Percentiles rank a stretch among this genome's conserved stretches.
phyloP scores from a whole-genome alignment of 176 grass and related monocot genomes.

The Chrysopogon serrulatus region DNA sequence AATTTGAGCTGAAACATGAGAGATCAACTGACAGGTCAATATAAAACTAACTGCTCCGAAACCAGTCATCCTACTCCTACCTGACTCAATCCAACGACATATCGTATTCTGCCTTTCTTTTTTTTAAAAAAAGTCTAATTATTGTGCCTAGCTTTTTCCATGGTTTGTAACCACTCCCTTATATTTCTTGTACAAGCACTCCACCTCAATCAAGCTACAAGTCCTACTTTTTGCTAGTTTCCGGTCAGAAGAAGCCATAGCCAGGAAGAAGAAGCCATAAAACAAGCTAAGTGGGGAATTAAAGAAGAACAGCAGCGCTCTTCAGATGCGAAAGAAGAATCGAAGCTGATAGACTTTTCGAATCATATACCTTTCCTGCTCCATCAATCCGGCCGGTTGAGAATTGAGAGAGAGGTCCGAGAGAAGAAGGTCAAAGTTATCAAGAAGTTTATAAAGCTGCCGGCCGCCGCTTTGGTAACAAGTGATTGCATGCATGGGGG shows the following conservation, averaged over 20 bases:
- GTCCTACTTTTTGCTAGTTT: constrained; percentile 30
- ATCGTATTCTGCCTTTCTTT: constrained; percentile 33
- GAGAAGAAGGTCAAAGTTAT: neutral
- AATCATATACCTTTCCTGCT: neutral
- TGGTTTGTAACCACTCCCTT: constrained; percentile 53
- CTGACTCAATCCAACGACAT: constrained; percentile 26
- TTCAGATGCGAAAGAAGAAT: constrained; percentile 12
- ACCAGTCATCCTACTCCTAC: neutral
- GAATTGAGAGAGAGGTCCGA: neutral
- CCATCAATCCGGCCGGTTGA: neutral
- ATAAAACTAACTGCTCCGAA: constrained; percentile 22
- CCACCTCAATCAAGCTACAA: constrained; percentile 27
- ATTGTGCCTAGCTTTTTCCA: constrained; percentile 48
- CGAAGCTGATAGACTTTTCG: neutral
- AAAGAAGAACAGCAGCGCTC: neutral
- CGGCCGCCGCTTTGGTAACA: neutral
- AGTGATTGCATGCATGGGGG: constrained; percentile 40
- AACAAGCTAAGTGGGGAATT: neutral
- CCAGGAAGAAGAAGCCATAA: neutral
- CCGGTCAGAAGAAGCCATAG: constrained; percentile 36
- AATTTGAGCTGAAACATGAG: neutral
- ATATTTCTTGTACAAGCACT: constrained; percentile 62
- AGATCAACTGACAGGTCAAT: neutral
- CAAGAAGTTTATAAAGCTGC: constrained; percentile 6
- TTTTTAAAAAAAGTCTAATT: constrained; percentile 35